These are phyloP conservation scores for Phialophora tarda DNA, from an alignment of 2,329 filamentous ascomycete genomes.

Conservation along the genomic window DNA sequence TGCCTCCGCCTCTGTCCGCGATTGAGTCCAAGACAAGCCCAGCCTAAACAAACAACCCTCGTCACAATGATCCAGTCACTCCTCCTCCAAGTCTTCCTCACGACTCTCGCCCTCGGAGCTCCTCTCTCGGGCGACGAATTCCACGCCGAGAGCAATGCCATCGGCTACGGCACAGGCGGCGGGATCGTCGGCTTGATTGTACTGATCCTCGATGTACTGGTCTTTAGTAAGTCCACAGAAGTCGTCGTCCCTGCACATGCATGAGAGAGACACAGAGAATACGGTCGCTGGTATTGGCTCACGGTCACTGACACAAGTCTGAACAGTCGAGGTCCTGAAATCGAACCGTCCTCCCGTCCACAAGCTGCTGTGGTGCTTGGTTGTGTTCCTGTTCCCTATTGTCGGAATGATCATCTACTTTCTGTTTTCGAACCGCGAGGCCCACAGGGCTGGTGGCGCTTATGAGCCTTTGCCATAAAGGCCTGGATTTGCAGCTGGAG, in stretches of 20 bases:
- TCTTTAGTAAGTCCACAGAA: conserved; percentile 27
- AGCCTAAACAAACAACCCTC: neutral
- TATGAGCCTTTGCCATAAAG: conserved; percentile 32
- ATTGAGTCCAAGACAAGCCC: neutral
- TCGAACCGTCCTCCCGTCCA: conserved; percentile 29
- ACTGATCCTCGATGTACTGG: conserved; percentile 32
- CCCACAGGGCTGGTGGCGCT: conserved; percentile 25
- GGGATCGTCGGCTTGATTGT: conserved; percentile 33
- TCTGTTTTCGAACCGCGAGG: conserved; percentile 34
- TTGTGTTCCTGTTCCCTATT: conserved; percentile 35
- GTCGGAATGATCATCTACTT: conserved; percentile 35
- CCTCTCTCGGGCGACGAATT: conserved; percentile 16
- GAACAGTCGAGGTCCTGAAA: conserved; percentile 33
- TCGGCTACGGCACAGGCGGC: conserved; percentile 34
- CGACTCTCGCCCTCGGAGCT: conserved; percentile 21
- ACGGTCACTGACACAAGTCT: neutral
- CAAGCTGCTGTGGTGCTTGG: conserved; percentile 31
- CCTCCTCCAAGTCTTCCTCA: conserved; percentile 21
- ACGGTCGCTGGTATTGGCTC: neutral
- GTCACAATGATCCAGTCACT: conserved; percentile 20
- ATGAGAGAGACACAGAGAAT: neutral
- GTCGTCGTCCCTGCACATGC: neutral
- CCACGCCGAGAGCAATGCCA: conserved; percentile 1
- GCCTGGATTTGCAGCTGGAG: neutral
- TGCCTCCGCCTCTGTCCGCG: neutral